Percentiles rank a stretch among this genome's conserved stretches.
phyloP scores from a whole-genome alignment of 371 early-diverging fungal species.

The Syncephalis plumigaleata region DNA sequence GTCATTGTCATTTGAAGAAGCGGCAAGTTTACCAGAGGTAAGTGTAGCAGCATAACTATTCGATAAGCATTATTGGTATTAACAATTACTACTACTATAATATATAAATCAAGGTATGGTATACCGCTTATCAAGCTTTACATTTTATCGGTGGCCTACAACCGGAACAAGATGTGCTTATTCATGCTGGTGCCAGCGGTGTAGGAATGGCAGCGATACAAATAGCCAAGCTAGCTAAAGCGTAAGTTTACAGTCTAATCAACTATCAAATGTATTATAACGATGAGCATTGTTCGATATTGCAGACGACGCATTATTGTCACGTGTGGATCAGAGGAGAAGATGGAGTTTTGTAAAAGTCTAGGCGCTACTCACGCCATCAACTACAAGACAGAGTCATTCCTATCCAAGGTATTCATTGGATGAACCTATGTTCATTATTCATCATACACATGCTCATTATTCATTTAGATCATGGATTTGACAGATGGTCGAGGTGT shows the following conservation, averaged over 20 bases:
- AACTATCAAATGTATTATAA: background rate
- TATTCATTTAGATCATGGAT: conserved; percentile 19
- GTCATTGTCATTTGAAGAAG: conserved; percentile 32
- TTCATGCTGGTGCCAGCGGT: conserved; percentile 66
- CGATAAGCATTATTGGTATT: conserved; percentile 15
- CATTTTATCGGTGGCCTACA: conserved; percentile 33
- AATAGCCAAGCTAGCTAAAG: conserved; percentile 39
- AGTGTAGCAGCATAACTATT: conserved; percentile 21
- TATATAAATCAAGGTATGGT: conserved; percentile 29
- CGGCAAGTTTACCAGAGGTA: conserved; percentile 54
- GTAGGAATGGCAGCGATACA: conserved; percentile 65
- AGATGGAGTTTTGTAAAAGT: conserved; percentile 35
- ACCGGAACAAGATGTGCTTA: conserved; percentile 41
- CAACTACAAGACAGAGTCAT: conserved; percentile 51
- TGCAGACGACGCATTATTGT: conserved; percentile 32
- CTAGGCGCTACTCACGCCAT: conserved; percentile 55
- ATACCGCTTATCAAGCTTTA: conserved; percentile 66
- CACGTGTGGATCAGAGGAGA: conserved; percentile 48
- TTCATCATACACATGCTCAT: background rate
- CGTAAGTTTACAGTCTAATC: conserved; percentile 22
- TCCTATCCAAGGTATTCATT: conserved; percentile 28
- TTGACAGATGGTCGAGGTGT: conserved; percentile 45
- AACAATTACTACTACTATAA: conserved; percentile 23
- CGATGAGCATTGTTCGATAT: background rate
- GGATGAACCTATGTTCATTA: background rate